Conservation (phyloP, 495 filamentous ascomycete species). For the Tuber microsphaerosporum region DNA sequence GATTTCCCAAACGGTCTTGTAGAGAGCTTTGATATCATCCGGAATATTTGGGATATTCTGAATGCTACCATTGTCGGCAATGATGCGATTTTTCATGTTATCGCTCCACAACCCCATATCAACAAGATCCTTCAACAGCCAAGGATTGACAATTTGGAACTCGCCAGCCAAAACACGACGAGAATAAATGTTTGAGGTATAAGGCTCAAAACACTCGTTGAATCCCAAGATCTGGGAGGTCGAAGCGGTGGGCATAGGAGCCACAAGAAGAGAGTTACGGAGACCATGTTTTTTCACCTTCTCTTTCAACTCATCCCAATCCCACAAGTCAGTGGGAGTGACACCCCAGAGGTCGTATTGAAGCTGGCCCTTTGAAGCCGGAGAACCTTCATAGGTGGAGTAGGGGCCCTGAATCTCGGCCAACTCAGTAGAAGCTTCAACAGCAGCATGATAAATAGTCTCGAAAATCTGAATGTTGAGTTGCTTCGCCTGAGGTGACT, state of each 20-base stretch:
- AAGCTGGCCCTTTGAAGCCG: conserved; percentile 88
- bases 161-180: conserved; percentile 96
- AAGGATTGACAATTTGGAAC: conserved; percentile 99
- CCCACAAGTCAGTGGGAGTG: conserved; percentile 88
- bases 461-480: conserved; percentile 98
- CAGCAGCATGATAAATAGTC: conserved; percentile 94
- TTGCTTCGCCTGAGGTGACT: conserved; percentile 83
- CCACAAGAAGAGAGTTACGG: conserved; percentile 87
- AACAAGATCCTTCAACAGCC: conserved; percentile 95
- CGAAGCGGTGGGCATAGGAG: conserved; percentile 94
- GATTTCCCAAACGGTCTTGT: conserved; percentile 99
- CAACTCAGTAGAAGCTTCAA: conserved; percentile 80
- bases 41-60: conserved; percentile 96
- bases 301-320: conserved; percentile 83
- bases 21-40: conserved; percentile 87
- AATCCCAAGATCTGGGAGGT: conserved; percentile 95
- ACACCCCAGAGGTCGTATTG: conserved; percentile 99
- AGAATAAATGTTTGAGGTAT: conserved; percentile 99
- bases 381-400: conserved; percentile 83
- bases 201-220: conserved; percentile 99
- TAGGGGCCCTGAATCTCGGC: conserved; percentile 78
- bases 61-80: conserved; percentile 89
- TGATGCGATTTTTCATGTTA: conserved; percentile 99
- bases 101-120: conserved; percentile 98
- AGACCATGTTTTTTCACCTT: conserved; percentile 86